These are phyloP conservation scores for Eucalyptus regnans DNA, from an alignment of 345 rosid genomes.

Conservation along the genomic window DNA sequence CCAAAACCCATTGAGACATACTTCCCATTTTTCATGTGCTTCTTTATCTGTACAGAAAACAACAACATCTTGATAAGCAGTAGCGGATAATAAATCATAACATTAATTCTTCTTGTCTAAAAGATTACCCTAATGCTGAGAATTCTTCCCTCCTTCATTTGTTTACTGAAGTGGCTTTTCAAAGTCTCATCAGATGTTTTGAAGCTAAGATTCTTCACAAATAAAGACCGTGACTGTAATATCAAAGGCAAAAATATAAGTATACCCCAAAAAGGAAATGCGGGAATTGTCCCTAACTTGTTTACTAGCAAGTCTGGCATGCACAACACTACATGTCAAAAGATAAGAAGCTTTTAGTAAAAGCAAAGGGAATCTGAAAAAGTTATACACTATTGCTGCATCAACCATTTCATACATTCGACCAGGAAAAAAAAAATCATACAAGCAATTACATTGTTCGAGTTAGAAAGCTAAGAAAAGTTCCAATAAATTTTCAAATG, in stretches of 20 bases:
- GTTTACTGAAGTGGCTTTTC: slow-evolving; percentile 56
- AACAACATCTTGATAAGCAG: background rate
- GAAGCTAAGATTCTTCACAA: slow-evolving; percentile 87
- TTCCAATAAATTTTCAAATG: background rate
- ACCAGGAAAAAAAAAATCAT: background rate
- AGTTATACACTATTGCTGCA: background rate
- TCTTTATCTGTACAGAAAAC: slow-evolving; percentile 52
- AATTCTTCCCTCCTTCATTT: slow-evolving; percentile 61
- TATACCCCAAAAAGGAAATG: background rate
- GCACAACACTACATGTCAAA: background rate
- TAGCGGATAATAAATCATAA: background rate
- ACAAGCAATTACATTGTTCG: background rate
- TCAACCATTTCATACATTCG: background rate
- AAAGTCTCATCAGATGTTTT: slow-evolving; percentile 76
- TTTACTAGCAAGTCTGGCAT: background rate
- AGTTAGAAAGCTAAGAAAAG: background rate
- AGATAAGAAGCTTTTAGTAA: background rate
- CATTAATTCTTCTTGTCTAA: background rate
- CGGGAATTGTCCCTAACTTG: background rate
- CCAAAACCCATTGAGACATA: slow-evolving; percentile 85
- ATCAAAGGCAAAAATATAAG: background rate
- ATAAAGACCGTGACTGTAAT: slow-evolving; percentile 72
- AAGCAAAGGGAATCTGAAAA: background rate
- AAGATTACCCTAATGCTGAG: slow-evolving; percentile 64
- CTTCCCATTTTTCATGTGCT: slow-evolving; percentile 76